phyloP scores from a whole-genome alignment of 805 yeast species.

The Candida pseudoglaebosa region DNA sequence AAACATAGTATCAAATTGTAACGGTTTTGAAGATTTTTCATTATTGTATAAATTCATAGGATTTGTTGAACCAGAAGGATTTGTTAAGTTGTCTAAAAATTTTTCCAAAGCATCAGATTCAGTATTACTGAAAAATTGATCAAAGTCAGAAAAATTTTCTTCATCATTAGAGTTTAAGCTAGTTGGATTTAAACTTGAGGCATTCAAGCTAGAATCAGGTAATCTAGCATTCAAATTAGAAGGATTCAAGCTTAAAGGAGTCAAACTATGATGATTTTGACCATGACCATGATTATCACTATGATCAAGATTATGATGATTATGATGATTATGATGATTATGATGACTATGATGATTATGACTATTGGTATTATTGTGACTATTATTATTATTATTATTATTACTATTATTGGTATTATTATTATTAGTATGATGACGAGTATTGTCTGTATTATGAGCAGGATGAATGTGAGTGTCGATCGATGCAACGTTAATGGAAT shows the following conservation, averaged over 20 bases:
- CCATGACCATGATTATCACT: not conserved
- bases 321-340: no score
- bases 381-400: no score
- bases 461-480: not conserved
- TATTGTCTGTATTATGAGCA: not conserved
- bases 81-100: conserved; percentile 38
- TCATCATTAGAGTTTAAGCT: not conserved
- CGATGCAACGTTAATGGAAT: not conserved
- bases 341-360: no score
- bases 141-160: conserved; percentile 15
- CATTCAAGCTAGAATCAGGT: no score
- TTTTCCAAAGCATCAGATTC: conserved; percentile 37
- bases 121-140: conserved; percentile 32
- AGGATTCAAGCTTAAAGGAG: no score
- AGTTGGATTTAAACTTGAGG: not conserved
- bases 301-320: no score
- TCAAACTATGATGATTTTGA: no score
- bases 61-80: conserved; percentile 19
- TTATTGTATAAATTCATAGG: conserved; percentile 30
- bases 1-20: conserved; percentile 13
- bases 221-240: no score
- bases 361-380: not conserved
- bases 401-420: no score
- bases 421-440: not conserved
- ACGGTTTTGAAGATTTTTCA: conserved; percentile 1